phyloP scores from a whole-genome alignment of 352 stramenopile species.

The Pythium phragmiticola region DNA sequence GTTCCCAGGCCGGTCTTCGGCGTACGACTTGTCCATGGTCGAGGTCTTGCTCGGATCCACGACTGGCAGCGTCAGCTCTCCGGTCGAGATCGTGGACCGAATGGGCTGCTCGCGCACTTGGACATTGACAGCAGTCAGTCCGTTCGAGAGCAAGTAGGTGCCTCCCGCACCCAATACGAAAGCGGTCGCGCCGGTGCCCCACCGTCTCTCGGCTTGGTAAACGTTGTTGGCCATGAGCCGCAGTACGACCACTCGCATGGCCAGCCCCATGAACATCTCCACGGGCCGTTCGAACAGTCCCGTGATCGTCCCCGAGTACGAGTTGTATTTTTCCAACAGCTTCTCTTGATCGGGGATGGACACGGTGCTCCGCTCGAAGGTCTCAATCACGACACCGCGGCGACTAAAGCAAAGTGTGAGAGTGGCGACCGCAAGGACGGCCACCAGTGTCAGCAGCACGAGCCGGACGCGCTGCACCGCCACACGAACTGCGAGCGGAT shows the following conservation, averaged over 20 bases:
- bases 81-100: neutral
- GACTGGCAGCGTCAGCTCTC: neutral
- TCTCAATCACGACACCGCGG: neutral
- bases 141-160: conserved; percentile 3
- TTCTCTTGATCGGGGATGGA: conserved; percentile 5
- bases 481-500: neutral
- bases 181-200: neutral
- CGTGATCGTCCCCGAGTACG: neutral
- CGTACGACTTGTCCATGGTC: conserved; percentile 1
- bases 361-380: neutral
- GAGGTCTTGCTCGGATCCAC: neutral
- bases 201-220: neutral
- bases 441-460: neutral
- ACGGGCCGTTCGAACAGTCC: neutral
- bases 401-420: neutral
- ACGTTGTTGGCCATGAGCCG: neutral
- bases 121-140: neutral
- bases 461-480: neutral
- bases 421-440: neutral
- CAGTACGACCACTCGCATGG: neutral
- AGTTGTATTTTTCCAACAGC: conserved; percentile 11
- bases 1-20: neutral
- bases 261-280: neutral
- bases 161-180: neutral
- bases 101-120: conserved; percentile 9